phyloP scores from a whole-genome alignment of 2,329 filamentous ascomycete genomes.

The Clarireedia paspali region DNA sequence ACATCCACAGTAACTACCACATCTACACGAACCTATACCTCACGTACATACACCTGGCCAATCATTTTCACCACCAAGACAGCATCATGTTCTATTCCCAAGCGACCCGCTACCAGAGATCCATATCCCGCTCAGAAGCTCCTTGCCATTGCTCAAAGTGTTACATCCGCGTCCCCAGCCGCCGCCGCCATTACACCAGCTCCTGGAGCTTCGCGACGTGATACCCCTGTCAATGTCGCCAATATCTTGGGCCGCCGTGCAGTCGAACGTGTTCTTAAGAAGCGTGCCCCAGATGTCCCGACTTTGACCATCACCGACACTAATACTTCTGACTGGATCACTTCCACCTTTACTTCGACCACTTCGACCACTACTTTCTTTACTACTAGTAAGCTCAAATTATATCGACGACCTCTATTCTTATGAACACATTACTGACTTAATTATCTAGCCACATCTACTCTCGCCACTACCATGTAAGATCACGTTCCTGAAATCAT shows the following conservation, averaged over 20 bases:
- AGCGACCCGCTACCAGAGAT: background rate
- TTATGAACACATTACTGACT: background rate
- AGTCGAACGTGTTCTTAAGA: conserved; percentile 1
- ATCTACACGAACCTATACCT: background rate
- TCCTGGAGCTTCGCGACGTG: background rate
- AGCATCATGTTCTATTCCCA: conserved; percentile 1
- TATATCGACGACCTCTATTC: no score
- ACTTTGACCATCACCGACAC: conserved; percentile 4
- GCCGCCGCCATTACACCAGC: background rate
- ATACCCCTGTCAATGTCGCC: background rate
- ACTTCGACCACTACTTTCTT: conserved; percentile 4
- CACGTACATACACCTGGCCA: background rate
- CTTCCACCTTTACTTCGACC: conserved; percentile 1
- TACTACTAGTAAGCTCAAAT: conserved; percentile 1
- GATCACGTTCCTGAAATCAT: background rate
- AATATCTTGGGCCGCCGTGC: conserved; percentile 6
- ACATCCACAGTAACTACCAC: background rate
- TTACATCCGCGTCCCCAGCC: background rate
- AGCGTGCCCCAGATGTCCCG: conserved; percentile 7
- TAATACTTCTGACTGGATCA: conserved; percentile 3
- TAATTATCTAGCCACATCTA: background rate
- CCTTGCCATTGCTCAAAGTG: conserved; percentile 3
- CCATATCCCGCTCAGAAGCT: background rate
- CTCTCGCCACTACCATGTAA: background rate
- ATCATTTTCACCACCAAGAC: background rate